Percentiles rank a stretch among this genome's conserved stretches.
Evolutionary conservation across 2,329 filamentous ascomycete species (phyloP).

Genomic region (Nigrospora sphaerica): DNA sequence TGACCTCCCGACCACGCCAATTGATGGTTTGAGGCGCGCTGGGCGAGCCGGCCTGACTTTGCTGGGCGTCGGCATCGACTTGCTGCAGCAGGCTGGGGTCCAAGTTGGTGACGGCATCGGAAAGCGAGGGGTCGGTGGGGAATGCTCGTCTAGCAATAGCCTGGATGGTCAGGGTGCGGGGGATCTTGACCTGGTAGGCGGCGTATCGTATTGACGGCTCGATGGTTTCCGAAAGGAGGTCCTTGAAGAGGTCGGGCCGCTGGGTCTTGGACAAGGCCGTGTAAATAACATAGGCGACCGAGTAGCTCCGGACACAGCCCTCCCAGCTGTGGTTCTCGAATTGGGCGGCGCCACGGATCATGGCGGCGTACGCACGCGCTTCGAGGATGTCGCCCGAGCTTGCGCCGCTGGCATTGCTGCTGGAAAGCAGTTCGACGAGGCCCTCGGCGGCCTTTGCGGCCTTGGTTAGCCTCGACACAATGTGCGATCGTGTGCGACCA

Average conservation of each 20-base stretch:
- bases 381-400: conserved; percentile 69
- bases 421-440: conserved; percentile 59
- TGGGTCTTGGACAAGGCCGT: conserved; percentile 58
- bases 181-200: conserved; percentile 84
- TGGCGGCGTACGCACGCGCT: conserved; percentile 73
- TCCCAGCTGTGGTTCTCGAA: conserved; percentile 91
- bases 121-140: conserved; percentile 55
- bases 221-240: conserved; percentile 76
- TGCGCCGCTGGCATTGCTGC: conserved; percentile 57
- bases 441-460: conserved; percentile 63
- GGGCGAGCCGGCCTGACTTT: conserved; percentile 40
- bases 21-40: conserved; percentile 66
- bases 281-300: conserved; percentile 76
- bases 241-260: conserved; percentile 75
- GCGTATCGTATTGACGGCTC: conserved; percentile 93
- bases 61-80: conserved; percentile 37
- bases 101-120: conserved; percentile 61
- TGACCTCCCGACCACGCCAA: conserved; percentile 81
- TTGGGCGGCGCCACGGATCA: conserved; percentile 67
- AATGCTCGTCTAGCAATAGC: conserved; percentile 76
- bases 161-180: conserved; percentile 74
- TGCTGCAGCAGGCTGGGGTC: conserved; percentile 62
- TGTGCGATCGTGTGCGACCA: conserved; percentile 76
- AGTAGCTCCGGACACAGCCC: conserved; percentile 66
- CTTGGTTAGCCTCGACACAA: conserved; percentile 80